A percentile compares a stretch with the other conserved stretches of the same genome.
phyloP scores from a whole-genome alignment of 805 yeast species.

The Starmera amethionina region DNA sequence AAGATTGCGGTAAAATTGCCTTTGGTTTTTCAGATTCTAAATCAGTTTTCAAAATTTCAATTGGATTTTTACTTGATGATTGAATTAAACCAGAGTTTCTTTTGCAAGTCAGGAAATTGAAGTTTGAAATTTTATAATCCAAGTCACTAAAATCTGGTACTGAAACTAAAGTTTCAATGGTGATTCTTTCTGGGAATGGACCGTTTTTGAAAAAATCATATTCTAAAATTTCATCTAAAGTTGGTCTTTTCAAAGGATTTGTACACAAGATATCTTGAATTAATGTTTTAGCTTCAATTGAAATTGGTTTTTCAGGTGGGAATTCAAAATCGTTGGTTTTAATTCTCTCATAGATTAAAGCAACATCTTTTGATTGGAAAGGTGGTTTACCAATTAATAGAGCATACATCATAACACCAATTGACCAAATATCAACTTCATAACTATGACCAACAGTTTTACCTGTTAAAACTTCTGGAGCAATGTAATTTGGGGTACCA shows the following conservation, averaged over 20 bases:
- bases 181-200: constrained; percentile 65
- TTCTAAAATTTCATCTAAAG: constrained; percentile 65
- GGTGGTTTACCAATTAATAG: constrained; percentile 93
- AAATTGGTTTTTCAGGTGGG: constrained; percentile 58
- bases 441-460: constrained; percentile 83
- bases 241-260: constrained; percentile 76
- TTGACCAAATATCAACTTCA: constrained; percentile 96
- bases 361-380: constrained; percentile 91
- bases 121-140: constrained; percentile 49
- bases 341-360: constrained; percentile 85
- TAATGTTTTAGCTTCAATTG: constrained; percentile 62
- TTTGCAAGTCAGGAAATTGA: constrained; percentile 60
- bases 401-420: constrained; percentile 94
- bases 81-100: constrained; percentile 51
- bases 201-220: constrained; percentile 79
- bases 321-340: constrained; percentile 71
- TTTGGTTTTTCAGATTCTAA: constrained; percentile 58
- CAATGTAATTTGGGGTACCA: constrained; percentile 98
- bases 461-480: constrained; percentile 93
- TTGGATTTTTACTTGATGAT: constrained; percentile 44
- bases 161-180: constrained; percentile 50
- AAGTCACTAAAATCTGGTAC: constrained; percentile 51
- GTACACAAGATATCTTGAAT: constrained; percentile 66
- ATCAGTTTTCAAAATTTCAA: constrained; percentile 60
- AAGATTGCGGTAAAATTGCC: constrained; percentile 72